Evolutionary conservation across 805 yeast genomes (phyloP).

Genomic region (Sugiyamaella boreocaroliniensis): DNA sequence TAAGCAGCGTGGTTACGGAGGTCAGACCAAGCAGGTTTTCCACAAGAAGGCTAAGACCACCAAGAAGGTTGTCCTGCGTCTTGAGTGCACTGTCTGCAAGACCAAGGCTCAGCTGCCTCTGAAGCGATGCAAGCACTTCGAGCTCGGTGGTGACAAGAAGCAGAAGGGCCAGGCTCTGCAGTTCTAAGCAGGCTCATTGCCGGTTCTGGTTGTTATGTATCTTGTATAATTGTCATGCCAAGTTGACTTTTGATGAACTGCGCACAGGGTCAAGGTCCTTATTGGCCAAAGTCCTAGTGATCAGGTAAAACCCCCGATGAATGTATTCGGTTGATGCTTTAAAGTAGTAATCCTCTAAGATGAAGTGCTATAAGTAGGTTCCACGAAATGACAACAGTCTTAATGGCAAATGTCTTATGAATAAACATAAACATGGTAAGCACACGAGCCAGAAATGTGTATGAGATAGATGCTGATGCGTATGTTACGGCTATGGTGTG

Average conservation of each 20-base stretch:
- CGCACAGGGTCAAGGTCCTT: background rate
- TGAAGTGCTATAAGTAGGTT: no score
- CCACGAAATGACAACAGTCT: no score
- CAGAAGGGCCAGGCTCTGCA: constrained; percentile 99
- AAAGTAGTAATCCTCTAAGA: no score
- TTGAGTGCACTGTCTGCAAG: constrained; percentile 98
- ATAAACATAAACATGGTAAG: no score
- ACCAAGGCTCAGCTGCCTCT: constrained; percentile 95
- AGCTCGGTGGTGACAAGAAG: constrained; percentile 99
- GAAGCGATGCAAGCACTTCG: constrained; percentile 99
- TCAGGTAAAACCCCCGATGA: background rate
- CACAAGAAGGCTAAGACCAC: constrained; percentile 99
- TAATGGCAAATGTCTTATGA: no score
- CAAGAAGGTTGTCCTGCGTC: constrained; percentile 98
- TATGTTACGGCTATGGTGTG: no score
- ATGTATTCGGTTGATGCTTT: no score
- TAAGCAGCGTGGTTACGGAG: constrained; percentile 99
- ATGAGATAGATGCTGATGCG: no score
- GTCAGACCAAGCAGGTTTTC: constrained; percentile 99
- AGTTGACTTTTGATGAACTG: background rate
- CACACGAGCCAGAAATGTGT: no score
- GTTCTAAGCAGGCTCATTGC: constrained; percentile 57
- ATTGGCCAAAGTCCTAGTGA: background rate
- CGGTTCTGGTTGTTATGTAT: background rate
- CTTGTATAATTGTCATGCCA: background rate